phyloP scores from a whole-genome alignment of 352 stramenopile species.

The Phytophthora foliorum region DNA sequence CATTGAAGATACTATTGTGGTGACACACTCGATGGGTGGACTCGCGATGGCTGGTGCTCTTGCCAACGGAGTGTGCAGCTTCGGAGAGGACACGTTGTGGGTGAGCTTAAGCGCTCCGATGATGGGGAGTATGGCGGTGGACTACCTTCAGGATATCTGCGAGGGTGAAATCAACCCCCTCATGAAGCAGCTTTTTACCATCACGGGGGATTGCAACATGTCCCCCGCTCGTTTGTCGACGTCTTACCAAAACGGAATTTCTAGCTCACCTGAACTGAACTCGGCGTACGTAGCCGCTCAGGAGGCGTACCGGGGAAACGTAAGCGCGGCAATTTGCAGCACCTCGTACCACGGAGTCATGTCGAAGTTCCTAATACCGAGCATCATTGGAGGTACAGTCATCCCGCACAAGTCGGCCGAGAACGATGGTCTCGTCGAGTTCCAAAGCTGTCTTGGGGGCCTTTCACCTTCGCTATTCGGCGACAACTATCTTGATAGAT shows the following conservation, averaged over 20 bases:
- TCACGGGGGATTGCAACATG: conserved; percentile 40
- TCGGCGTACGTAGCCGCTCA: conserved; percentile 34
- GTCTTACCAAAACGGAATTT: conserved; percentile 30
- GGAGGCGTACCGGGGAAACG: conserved; percentile 27
- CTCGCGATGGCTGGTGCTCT: conserved; percentile 31
- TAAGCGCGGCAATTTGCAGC: conserved; percentile 45
- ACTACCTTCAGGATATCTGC: neutral
- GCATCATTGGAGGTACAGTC: conserved; percentile 18
- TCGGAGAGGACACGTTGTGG: conserved; percentile 33
- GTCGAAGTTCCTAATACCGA: conserved; percentile 26
- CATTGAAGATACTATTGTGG: conserved; percentile 28
- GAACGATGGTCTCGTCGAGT: conserved; percentile 21
- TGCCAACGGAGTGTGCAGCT: conserved; percentile 30
- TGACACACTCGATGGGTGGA: conserved; percentile 35
- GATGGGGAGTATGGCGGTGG: conserved; percentile 14
- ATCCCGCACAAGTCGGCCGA: conserved; percentile 22
- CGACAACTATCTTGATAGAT: neutral
- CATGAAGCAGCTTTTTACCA: neutral
- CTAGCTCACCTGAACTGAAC: conserved; percentile 16
- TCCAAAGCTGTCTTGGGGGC: neutral
- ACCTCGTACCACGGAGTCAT: conserved; percentile 36
- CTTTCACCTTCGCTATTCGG: neutral
- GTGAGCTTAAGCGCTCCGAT: conserved; percentile 39
- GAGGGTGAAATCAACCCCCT: neutral
- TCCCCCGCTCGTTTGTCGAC: conserved; percentile 20